Evolutionary conservation across 768 basidiomycete species (phyloP), one percentile per base, ranked within the genome.

Genomic region (Rhodosporidiobolus sp.): DNA sequence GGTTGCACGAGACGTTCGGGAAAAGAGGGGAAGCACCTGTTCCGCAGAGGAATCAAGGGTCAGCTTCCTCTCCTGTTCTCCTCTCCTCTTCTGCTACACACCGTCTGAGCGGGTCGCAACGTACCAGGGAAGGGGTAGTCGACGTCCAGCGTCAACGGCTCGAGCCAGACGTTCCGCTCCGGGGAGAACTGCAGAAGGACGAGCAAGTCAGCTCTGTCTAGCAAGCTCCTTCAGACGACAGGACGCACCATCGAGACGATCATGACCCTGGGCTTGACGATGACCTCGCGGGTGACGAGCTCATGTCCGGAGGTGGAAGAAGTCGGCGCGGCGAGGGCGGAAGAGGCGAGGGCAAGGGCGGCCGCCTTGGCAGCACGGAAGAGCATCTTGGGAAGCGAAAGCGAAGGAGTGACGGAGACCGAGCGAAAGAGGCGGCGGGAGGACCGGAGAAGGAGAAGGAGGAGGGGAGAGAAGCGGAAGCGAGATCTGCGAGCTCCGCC

Each of bases 1-100:
- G 46, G 24, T 82, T 80, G 74, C 84, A 84, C 49, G 81, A 80
- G 14, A 80, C 79, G 61, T 82, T 64, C 4, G 83, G 83, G 78
- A 72, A 84, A 22, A 82, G 77, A 11, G 81, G 81, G 1, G 82
- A 84, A 26, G 83, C 71, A 17, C 83, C 83, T 16, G 12, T 7
- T n/a, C n/a, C n/a, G n/a, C n/a, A n/a, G n/a, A n/a, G n/a, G n/a
- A n/a, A n/a, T n/a, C n/a, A n/a, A n/a, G n/a, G n/a, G n/a, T n/a
- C n/a, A n/a, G n/a, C n/a, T n/a, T n/a, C n/a, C n/a, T n/a, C n/a
- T n/a, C n/a, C n/a, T n/a, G n/a, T n/a, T n/a, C n/a, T n/a, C n/a
- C n/a, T n/a, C n/a, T n/a, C n/a, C n/a, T n/a, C n/a, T n/a, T n/a
- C n/a, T n/a, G n/a, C n/a, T n/a, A n/a, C n/a, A n/a, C n/a, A n/a